phyloP scores from a whole-genome alignment of 768 basidiomycete species.

The Infundibulicybe gibba region DNA sequence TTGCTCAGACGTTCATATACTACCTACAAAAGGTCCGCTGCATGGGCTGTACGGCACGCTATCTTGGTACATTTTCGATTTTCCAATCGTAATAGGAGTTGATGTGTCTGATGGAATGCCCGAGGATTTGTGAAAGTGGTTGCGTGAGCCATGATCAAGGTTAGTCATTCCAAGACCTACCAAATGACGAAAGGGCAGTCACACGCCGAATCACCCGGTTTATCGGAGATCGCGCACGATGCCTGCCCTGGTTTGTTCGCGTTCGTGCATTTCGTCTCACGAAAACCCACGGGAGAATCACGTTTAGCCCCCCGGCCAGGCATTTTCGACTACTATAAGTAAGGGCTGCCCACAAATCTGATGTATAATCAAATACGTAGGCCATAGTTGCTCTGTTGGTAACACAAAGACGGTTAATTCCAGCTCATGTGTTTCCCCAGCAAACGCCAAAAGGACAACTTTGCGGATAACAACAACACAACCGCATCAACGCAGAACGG shows the following conservation, averaged over 20 bases:
- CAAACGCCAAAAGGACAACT: slow-evolving; percentile 26
- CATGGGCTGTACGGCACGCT: too few species aligned
- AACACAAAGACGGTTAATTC: slow-evolving; percentile 2
- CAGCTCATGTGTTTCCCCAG: slow-evolving; percentile 28
- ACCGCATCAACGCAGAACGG: neutral
- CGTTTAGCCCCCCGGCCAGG: neutral
- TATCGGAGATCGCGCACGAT: neutral
- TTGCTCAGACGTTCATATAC: too few species aligned
- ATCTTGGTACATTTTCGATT: too few species aligned
- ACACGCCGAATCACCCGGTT: neutral
- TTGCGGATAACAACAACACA: slow-evolving; percentile 16
- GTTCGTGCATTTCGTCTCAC: slow-evolving; percentile 12
- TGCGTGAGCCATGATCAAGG: too few species aligned
- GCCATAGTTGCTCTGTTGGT: slow-evolving; percentile 1
- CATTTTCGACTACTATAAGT: slow-evolving; percentile 9
- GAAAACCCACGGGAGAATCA: slow-evolving; percentile 12
- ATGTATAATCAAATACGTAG: slow-evolving; percentile 2
- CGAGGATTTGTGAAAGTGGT: too few species aligned
- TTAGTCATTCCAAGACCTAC: neutral
- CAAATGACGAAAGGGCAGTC: neutral
- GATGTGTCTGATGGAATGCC: too few species aligned
- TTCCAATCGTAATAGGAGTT: too few species aligned
- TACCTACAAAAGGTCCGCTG: too few species aligned
- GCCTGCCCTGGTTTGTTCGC: neutral
- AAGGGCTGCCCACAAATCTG: slow-evolving; percentile 1